These are phyloP conservation scores for Leccinum subtestaceum DNA, from an alignment of 768 basidiomycete genomes.

Conservation along the genomic window DNA sequence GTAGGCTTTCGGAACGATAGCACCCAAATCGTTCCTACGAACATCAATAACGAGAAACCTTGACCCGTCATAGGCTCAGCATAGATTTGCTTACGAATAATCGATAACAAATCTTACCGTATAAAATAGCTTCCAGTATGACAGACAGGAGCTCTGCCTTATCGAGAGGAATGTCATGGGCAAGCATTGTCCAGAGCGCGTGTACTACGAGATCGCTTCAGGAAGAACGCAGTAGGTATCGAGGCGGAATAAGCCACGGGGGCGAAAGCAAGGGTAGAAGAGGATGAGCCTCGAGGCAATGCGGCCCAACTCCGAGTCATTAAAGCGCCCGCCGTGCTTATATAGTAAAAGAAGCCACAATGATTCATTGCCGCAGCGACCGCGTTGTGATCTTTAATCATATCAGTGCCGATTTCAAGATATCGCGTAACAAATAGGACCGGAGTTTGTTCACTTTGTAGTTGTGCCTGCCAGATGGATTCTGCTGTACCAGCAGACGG, in stretches of 20 bases:
- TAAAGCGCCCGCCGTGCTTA: background rate
- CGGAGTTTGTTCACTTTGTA: background rate
- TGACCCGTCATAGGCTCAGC: background rate
- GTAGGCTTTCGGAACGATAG: slow-evolving; percentile 9
- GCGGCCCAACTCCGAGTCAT: background rate
- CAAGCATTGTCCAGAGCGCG: background rate
- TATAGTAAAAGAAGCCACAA: background rate
- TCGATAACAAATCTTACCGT: slow-evolving; percentile 13
- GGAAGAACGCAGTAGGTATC: background rate
- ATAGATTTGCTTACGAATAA: background rate
- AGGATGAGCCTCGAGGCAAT: background rate
- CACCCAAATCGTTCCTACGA: slow-evolving; percentile 28
- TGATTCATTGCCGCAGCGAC: background rate
- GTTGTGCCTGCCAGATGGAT: background rate
- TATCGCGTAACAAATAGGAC: background rate
- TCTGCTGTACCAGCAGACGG: background rate
- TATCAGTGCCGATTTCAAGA: background rate
- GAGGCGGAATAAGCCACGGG: background rate
- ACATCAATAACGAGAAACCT: slow-evolving; percentile 39
- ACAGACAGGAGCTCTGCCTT: background rate
- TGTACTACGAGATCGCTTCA: background rate
- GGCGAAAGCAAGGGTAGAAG: background rate
- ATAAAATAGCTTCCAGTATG: slow-evolving; percentile 18
- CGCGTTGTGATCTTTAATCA: background rate
- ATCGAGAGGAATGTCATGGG: background rate